Percentiles rank a stretch among this genome's conserved stretches.
These are phyloP conservation scores for Hypomyces perniciosus DNA, from an alignment of 2,329 filamentous ascomycete species.

Conservation along the genomic window DNA sequence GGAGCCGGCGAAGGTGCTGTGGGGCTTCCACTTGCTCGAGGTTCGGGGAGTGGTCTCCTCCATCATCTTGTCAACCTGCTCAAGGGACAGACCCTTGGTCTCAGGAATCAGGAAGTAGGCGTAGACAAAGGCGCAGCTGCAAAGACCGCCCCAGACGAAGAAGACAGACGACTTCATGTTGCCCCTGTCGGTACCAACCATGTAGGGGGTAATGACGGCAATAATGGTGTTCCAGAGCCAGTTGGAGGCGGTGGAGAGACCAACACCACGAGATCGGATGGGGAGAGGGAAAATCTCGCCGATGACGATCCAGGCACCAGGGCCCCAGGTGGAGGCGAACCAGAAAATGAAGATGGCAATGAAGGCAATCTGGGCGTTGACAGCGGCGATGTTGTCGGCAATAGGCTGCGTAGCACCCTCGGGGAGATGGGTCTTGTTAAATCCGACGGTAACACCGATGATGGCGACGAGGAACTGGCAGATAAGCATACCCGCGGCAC, in stretches of 20 bases:
- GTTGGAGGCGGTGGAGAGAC: conserved; percentile 80
- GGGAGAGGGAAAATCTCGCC: conserved; percentile 88
- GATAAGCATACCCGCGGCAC: conserved; percentile 74
- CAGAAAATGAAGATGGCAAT: conserved; percentile 91
- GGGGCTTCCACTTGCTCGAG: conserved; percentile 69
- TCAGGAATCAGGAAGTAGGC: conserved; percentile 69
- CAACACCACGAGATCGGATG: conserved; percentile 82
- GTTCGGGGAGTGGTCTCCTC: conserved; percentile 75
- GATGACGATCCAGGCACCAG: conserved; percentile 74
- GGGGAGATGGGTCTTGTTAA: conserved; percentile 43
- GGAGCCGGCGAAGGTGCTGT: conserved; percentile 58
- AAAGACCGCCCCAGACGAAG: conserved; percentile 69
- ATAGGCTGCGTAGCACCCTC: conserved; percentile 32
- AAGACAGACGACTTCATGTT: conserved; percentile 66
- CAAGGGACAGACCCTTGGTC: conserved; percentile 70
- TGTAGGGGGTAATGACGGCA: conserved; percentile 67
- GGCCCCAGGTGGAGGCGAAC: conserved; percentile 86
- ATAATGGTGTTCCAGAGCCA: conserved; percentile 83
- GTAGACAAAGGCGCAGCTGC: conserved; percentile 54
- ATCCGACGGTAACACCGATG: conserved; percentile 57
- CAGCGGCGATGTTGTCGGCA: conserved; percentile 50
- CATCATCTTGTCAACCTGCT: conserved; percentile 83
- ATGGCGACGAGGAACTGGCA: conserved; percentile 86
- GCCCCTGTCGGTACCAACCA: conserved; percentile 55
- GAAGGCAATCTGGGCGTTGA: conserved; percentile 73